phyloP scores from a whole-genome alignment of 495 filamentous ascomycete genomes.

The Daldinia childiae region DNA sequence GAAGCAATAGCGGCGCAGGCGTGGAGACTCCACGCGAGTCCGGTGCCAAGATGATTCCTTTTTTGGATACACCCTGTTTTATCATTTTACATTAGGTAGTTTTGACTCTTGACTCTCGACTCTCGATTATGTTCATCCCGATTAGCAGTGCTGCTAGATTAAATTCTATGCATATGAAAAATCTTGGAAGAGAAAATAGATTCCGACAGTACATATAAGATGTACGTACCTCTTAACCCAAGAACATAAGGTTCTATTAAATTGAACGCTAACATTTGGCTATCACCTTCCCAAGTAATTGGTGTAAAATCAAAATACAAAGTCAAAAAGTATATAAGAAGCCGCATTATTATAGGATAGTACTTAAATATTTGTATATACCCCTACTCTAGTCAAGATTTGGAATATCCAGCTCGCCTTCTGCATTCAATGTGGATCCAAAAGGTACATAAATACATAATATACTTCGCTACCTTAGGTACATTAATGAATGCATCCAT shows the following conservation, averaged over 20 bases:
- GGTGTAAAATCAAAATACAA: not conserved
- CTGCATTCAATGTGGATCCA: constrained; percentile 8
- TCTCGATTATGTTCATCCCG: not conserved
- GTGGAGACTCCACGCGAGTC: constrained; percentile 40
- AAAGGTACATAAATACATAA: not conserved
- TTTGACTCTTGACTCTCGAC: too few relatives aligned
- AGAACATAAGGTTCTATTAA: too few relatives aligned
- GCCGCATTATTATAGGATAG: not conserved
- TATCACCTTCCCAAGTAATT: not conserved
- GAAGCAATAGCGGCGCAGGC: constrained; percentile 27
- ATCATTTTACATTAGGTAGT: too few relatives aligned
- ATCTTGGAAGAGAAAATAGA: not conserved
- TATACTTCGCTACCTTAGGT: constrained; percentile 7
- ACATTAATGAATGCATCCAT: too few relatives aligned
- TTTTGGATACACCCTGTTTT: constrained; percentile 12
- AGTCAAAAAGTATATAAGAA: not conserved
- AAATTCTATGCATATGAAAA: constrained; percentile 5
- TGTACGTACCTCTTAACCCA: not conserved
- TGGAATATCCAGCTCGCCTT: constrained; percentile 28
- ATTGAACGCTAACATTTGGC: too few relatives aligned
- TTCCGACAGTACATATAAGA: not conserved
- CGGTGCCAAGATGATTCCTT: constrained; percentile 25
- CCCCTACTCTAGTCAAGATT: constrained; percentile 23
- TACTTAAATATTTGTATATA: not conserved
- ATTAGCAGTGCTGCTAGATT: constrained; percentile 6